These are phyloP conservation scores for Orbilia javanica DNA, from an alignment of 2,329 filamentous ascomycete genomes.

Conservation along the genomic window DNA sequence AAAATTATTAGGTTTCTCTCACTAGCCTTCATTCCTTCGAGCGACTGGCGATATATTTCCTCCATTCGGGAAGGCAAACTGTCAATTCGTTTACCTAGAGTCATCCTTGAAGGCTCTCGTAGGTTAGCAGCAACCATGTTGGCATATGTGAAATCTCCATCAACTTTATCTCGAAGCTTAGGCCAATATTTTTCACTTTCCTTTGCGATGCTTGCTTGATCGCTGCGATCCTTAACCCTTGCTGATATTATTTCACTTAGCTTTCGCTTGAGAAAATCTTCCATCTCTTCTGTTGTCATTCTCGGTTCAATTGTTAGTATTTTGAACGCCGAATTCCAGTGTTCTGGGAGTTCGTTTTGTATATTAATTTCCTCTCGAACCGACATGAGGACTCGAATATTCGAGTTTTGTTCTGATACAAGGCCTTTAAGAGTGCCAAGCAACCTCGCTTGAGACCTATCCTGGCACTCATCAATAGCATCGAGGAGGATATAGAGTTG, in stretches of 20 bases:
- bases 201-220: not conserved
- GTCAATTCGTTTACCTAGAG: not conserved
- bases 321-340: not conserved
- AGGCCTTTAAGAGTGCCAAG: not conserved
- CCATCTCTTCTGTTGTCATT: not conserved
- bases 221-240: not conserved
- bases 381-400: not conserved
- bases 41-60: not conserved
- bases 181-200: not conserved
- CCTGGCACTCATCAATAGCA: constrained; percentile 8
- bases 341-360: not conserved
- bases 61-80: not conserved
- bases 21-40: not conserved
- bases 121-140: constrained; percentile 6
- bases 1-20: not conserved
- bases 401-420: not conserved
- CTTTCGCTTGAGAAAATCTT: not conserved
- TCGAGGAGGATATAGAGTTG: constrained; percentile 1
- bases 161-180: not conserved
- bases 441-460: not conserved
- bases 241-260: not conserved
- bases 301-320: not conserved
- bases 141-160: constrained; percentile 10
- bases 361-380: not conserved
- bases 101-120: not conserved